Conservation (phyloP, 257 asterid species). For the Solanum sejunctum region DNA sequence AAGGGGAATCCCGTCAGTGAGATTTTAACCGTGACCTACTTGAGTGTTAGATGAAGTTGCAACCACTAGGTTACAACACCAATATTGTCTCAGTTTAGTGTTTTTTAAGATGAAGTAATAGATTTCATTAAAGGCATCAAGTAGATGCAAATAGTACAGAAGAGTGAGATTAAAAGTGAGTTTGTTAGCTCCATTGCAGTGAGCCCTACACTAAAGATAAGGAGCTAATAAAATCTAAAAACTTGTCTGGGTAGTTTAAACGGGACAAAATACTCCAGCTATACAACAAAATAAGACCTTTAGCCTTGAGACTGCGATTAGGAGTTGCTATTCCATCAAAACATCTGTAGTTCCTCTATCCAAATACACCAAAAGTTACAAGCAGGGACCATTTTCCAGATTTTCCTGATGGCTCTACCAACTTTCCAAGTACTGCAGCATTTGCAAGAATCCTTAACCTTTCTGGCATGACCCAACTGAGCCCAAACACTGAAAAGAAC, state of each 20-base stretch:
- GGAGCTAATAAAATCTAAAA: neutral
- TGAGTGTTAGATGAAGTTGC: neutral
- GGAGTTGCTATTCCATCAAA: neutral
- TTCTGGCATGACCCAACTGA: neutral
- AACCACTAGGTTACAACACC: neutral
- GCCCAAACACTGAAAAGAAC: neutral
- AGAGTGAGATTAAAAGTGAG: neutral
- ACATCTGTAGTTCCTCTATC: neutral
- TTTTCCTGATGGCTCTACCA: neutral
- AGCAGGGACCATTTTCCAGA: neutral
- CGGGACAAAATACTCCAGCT: neutral
- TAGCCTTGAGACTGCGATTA: neutral
- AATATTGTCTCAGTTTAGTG: neutral
- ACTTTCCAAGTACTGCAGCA: neutral
- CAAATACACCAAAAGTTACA: neutral
- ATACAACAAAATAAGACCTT: neutral
- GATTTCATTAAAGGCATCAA: neutral
- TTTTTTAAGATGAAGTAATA: neutral
- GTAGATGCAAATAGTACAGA: neutral
- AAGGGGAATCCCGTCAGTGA: neutral
- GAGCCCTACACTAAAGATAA: neutral
- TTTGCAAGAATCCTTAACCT: neutral
- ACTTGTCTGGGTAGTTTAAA: neutral
- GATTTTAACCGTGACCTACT: neutral
- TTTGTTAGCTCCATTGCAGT: neutral